Conservation (phyloP, 768 basidiomycete genomes). For the Naganishia antarctica region DNA sequence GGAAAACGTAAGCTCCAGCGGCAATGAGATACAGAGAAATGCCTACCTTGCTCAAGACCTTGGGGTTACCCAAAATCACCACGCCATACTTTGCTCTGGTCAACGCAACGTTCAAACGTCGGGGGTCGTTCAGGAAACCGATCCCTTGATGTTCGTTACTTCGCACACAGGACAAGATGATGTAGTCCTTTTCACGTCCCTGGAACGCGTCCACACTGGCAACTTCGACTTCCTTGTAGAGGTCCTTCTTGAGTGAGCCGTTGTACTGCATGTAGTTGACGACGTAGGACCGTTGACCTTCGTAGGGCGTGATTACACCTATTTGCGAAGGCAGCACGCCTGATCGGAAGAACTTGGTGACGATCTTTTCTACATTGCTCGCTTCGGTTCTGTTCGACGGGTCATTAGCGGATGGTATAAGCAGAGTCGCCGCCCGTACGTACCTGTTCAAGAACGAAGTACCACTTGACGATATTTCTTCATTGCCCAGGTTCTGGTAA, state of each 20-base stretch:
- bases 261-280: conserved; percentile 99
- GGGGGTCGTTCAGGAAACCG: conserved; percentile 96
- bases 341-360: conserved; percentile 99
- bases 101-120: conserved; percentile 91
- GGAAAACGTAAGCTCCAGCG: neutral
- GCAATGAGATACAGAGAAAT: no score
- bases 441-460: conserved; percentile 95
- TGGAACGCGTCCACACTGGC: conserved; percentile 99
- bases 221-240: conserved; percentile 99
- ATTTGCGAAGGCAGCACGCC: conserved; percentile 93
- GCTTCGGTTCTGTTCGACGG: conserved; percentile 80
- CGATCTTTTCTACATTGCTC: conserved; percentile 98
- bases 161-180: conserved; percentile 93
- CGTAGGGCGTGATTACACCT: conserved; percentile 97
- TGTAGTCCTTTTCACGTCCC: conserved; percentile 98
- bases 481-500: conserved; percentile 97
- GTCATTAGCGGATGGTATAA: neutral
- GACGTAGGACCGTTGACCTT: conserved; percentile 95
- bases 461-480: conserved; percentile 96
- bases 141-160: conserved; percentile 99
- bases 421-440: conserved; percentile 30
- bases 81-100: conserved; percentile 97
- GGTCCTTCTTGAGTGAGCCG: conserved; percentile 96
- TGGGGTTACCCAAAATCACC: conserved; percentile 99
- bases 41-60: conserved; percentile 91